Evolutionary conservation across 2,329 filamentous ascomycete species (phyloP).

Genomic region (Tolypocladium ophioglossoides): DNA sequence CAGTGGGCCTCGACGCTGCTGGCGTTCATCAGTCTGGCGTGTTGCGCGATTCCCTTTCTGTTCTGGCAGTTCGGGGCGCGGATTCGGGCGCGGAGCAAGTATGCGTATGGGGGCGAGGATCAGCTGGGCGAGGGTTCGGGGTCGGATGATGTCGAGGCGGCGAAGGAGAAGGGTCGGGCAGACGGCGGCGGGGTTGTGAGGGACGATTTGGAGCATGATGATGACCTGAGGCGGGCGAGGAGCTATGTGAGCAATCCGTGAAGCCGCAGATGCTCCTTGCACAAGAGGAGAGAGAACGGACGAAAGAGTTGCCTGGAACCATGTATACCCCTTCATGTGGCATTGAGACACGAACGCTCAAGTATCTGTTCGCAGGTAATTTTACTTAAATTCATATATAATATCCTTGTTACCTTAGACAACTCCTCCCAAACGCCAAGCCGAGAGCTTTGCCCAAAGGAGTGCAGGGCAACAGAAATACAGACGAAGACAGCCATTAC

Average conservation of each 20-base stretch:
- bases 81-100: constrained; percentile 61
- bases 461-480: too few relatives aligned
- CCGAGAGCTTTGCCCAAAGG: too few relatives aligned
- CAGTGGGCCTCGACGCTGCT: constrained; percentile 68
- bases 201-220: constrained; percentile 20
- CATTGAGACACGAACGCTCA: background rate
- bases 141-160: constrained; percentile 23
- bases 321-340: background rate
- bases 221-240: constrained; percentile 30
- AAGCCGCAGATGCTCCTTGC: background rate
- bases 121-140: constrained; percentile 18
- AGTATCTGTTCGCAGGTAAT: background rate
- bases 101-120: constrained; percentile 57
- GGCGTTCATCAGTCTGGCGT: constrained; percentile 63
- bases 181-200: constrained; percentile 14
- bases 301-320: background rate
- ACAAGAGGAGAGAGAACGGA: background rate
- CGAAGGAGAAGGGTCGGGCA: constrained; percentile 17
- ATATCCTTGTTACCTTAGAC: background rate
- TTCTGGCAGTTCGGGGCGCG: constrained; percentile 69
- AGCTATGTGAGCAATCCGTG: constrained; percentile 38
- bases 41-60: constrained; percentile 72
- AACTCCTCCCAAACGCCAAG: background rate
- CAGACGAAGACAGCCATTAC: background rate
- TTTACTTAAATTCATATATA: background rate